Percentiles rank a stretch among this genome's conserved stretches.
Conservation (phyloP, 257 asterid species). For the Sherardia arvensis region DNA sequence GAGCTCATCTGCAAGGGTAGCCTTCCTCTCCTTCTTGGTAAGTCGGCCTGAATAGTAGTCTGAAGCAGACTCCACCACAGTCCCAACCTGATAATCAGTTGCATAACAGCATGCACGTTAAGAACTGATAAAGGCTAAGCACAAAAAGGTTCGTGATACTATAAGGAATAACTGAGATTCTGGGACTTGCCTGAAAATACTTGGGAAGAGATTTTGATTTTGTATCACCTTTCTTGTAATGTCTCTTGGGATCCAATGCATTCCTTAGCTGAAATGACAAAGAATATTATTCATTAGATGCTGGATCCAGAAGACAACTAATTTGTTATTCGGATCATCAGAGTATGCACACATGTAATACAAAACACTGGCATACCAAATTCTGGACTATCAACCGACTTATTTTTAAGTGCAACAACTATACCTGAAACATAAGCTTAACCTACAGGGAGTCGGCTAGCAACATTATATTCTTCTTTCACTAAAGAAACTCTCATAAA, state of each 20-base stretch:
- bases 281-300: background rate
- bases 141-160: background rate
- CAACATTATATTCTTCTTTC: background rate
- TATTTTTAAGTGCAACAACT: background rate
- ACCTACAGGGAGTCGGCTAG: background rate
- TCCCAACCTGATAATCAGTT: conserved; percentile 60
- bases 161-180: background rate
- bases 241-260: conserved; percentile 23
- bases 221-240: conserved; percentile 68
- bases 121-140: background rate
- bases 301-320: background rate
- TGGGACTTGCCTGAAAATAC: conserved; percentile 69
- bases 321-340: background rate
- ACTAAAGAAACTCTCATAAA: too few species aligned
- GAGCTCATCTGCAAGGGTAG: conserved; percentile 79
- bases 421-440: background rate
- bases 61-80: conserved; percentile 64
- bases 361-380: background rate
- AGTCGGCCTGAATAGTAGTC: conserved; percentile 74
- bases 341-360: background rate
- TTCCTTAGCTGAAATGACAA: background rate
- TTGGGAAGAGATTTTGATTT: conserved; percentile 72
- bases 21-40: conserved; percentile 83
- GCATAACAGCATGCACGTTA: background rate
- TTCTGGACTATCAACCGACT: background rate